phyloP scores from a whole-genome alignment of 495 filamentous ascomycete species.

The Trichoderma parareesei region DNA sequence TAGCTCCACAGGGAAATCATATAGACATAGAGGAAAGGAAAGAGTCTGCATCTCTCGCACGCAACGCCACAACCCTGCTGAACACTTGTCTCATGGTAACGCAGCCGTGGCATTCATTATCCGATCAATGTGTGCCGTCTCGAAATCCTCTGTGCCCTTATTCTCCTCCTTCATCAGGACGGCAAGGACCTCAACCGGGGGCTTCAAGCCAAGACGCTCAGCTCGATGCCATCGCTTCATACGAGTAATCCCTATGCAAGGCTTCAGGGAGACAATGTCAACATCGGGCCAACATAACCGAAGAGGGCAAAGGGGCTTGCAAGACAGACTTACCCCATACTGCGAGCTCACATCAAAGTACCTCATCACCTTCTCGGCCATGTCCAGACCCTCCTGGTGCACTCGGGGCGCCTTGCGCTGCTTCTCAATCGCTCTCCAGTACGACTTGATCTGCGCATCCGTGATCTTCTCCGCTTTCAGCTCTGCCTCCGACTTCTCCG shows the following conservation, averaged over 20 bases:
- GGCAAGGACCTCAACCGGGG: conserved; percentile 86
- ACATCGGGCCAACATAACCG: not conserved
- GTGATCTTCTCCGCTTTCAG: conserved; percentile 50
- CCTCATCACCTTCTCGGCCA: conserved; percentile 76
- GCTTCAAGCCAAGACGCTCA: conserved; percentile 65
- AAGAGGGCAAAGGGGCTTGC: not conserved
- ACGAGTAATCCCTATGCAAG: conserved; percentile 78
- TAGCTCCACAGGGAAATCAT: not conserved
- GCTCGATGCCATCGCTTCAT: conserved; percentile 85
- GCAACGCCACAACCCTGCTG: not conserved
- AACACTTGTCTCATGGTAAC: conserved; percentile 6
- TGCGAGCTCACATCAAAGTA: conserved; percentile 84
- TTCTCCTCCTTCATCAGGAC: conserved; percentile 68
- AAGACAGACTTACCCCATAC: conserved; percentile 65
- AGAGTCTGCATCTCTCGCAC: not conserved
- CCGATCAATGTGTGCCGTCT: conserved; percentile 75
- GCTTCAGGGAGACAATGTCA: conserved; percentile 38
- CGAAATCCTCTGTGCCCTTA: conserved; percentile 32
- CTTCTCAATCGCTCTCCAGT: conserved; percentile 63
- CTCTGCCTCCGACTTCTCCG: conserved; percentile 41
- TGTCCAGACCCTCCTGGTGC: conserved; percentile 62
- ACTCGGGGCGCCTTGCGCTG: conserved; percentile 43
- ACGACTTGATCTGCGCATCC: conserved; percentile 55
- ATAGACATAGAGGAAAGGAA: not conserved
- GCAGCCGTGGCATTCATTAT: conserved; percentile 50